Percentiles rank a stretch among this genome's conserved stretches.
Evolutionary conservation across 2,329 filamentous ascomycete genomes (phyloP).

Genomic region (Pseudocercospora macadamiae): DNA sequence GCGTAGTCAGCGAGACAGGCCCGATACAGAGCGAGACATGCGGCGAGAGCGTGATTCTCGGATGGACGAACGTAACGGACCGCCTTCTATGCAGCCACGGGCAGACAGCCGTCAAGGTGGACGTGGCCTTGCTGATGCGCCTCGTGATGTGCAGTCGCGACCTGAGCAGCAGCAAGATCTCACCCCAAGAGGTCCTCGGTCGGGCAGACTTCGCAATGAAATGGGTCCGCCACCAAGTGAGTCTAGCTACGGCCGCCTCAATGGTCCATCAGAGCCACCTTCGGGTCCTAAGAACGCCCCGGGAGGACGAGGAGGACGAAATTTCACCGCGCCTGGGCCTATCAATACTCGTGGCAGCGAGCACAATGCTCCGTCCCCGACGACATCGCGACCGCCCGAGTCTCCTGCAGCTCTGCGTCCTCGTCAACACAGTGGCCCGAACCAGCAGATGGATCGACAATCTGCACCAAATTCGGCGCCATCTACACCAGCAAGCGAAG

Average conservation of each 20-base stretch:
- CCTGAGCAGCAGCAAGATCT: constrained; percentile 40
- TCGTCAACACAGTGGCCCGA: constrained; percentile 22
- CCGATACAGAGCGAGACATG: constrained; percentile 31
- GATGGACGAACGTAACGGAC: constrained; percentile 31
- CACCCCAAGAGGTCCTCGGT: constrained; percentile 59
- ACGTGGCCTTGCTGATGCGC: constrained; percentile 34
- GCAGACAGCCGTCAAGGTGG: constrained; percentile 34
- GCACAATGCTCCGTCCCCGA: constrained; percentile 30
- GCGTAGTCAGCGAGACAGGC: constrained; percentile 21
- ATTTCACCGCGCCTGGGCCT: constrained; percentile 40
- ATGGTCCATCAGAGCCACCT: constrained; percentile 54
- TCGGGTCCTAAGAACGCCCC: constrained; percentile 56
- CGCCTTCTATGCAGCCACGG: constrained; percentile 34
- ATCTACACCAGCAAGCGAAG: constrained; percentile 33
- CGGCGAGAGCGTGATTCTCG: constrained; percentile 29
- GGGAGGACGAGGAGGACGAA: constrained; percentile 44
- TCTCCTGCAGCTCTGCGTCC: constrained; percentile 26
- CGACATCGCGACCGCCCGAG: constrained; percentile 27
- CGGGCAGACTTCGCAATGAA: constrained; percentile 51
- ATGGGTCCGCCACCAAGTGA: constrained; percentile 44
- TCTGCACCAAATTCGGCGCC: constrained; percentile 30
- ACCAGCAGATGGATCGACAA: constrained; percentile 26
- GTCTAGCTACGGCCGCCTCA: constrained; percentile 54
- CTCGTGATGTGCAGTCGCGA: constrained; percentile 27
- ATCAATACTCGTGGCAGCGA: constrained; percentile 24